These are phyloP conservation scores for Hysterangium stoloniferum DNA, from an alignment of 768 basidiomycete genomes.

Conservation along the genomic window DNA sequence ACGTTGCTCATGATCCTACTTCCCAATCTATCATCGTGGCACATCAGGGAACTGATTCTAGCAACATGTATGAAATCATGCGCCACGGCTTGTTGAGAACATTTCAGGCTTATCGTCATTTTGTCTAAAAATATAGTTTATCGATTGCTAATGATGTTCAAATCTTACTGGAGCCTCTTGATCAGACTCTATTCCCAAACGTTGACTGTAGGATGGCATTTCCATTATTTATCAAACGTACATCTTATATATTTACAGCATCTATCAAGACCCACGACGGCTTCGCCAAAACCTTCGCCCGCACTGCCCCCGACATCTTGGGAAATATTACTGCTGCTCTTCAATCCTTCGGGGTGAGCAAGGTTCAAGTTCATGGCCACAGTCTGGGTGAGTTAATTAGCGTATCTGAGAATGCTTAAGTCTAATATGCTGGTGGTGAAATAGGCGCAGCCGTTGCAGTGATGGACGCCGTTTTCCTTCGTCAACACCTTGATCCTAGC, in stretches of 20 bases:
- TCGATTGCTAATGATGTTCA: conserved; percentile 30
- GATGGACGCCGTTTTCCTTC: conserved; percentile 36
- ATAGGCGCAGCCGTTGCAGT: conserved; percentile 41
- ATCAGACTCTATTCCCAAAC: conserved; percentile 9
- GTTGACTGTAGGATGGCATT: conserved; percentile 2
- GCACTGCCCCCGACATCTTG: conserved; percentile 29
- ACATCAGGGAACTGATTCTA: conserved; percentile 33
- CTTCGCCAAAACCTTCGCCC: conserved; percentile 32
- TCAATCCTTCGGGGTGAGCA: conserved; percentile 19
- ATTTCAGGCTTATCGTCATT: too few species aligned
- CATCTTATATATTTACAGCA: not conserved
- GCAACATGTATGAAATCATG: conserved; percentile 18
- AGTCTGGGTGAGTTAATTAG: conserved; percentile 4
- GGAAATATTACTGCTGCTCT: conserved; percentile 25
- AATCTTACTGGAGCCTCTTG: conserved; percentile 16
- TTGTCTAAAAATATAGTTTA: not conserved
- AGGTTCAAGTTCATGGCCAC: conserved; percentile 27
- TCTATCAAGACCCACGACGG: conserved; percentile 31
- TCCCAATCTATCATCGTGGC: conserved; percentile 31
- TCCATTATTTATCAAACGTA: not conserved
- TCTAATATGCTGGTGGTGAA: not conserved
- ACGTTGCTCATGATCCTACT: conserved; percentile 29
- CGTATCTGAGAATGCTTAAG: not conserved
- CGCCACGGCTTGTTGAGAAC: too few species aligned
- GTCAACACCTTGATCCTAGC: conserved; percentile 27